Conservation (phyloP, 805 yeast genomes). For the Lipomyces starkeyi region DNA sequence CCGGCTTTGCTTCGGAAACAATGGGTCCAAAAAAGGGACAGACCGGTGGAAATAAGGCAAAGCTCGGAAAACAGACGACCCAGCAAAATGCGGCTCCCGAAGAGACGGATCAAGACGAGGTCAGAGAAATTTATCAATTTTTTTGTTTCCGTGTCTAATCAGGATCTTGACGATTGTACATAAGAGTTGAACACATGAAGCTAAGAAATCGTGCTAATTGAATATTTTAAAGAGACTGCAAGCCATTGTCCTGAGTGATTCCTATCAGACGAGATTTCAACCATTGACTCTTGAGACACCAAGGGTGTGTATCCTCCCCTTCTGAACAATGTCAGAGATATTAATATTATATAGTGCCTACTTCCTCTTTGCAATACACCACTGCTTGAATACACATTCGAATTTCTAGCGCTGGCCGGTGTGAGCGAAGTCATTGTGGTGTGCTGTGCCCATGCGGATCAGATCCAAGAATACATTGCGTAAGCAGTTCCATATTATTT, state of each 20-base stretch:
- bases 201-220: neutral
- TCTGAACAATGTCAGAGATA: neutral
- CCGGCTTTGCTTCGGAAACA: neutral
- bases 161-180: neutral
- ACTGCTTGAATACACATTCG: slow-evolving; percentile 90
- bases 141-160: neutral
- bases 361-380: slow-evolving; percentile 94
- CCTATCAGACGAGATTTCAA: slow-evolving; percentile 89
- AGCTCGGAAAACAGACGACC: slow-evolving; percentile 8
- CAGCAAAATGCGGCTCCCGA: slow-evolving; percentile 18
- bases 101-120: slow-evolving; percentile 28
- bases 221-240: slow-evolving; percentile 63
- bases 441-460: slow-evolving; percentile 90
- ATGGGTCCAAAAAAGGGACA: slow-evolving; percentile 32
- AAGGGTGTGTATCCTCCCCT: slow-evolving; percentile 50
- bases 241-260: slow-evolving; percentile 93
- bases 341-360: slow-evolving; percentile 56
- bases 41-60: slow-evolving; percentile 18
- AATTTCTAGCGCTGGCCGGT: slow-evolving; percentile 88
- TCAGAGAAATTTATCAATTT: neutral
- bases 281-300: slow-evolving; percentile 88
- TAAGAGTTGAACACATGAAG: neutral
- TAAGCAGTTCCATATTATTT: slow-evolving; percentile 11
- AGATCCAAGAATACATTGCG: slow-evolving; percentile 81
- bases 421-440: slow-evolving; percentile 88